phyloP scores from a whole-genome alignment of 1,284 basidiomycete genomes.

The Sanghuangporus sanghuang region DNA sequence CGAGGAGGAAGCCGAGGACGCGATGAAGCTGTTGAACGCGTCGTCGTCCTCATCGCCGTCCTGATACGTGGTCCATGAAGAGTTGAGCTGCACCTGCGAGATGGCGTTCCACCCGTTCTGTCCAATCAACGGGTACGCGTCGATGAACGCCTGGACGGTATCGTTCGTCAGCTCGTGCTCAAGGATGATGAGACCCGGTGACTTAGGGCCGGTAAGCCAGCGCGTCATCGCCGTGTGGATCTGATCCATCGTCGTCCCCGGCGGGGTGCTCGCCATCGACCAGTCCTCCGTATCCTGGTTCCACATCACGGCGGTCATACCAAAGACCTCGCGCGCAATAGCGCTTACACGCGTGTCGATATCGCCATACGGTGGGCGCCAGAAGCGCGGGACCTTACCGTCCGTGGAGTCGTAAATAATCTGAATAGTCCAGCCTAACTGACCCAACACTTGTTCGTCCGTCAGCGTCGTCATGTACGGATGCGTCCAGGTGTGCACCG shows the following conservation, averaged over 20 bases:
- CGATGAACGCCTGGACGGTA: conserved; percentile 66
- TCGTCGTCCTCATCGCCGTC: conserved; percentile 2
- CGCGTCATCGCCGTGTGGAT: conserved; percentile 44
- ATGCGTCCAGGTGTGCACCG: conserved; percentile 76
- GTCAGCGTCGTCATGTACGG: conserved; percentile 75
- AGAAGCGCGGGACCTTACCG: conserved; percentile 65
- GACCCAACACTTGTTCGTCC: conserved; percentile 66
- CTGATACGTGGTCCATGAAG: neutral
- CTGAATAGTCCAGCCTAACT: conserved; percentile 82
- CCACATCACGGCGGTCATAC: conserved; percentile 70
- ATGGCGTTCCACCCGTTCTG: conserved; percentile 61
- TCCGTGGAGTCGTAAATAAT: conserved; percentile 79
- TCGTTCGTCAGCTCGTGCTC: conserved; percentile 75
- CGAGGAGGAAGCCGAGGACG: neutral
- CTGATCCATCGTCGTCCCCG: conserved; percentile 34
- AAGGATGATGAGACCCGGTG: conserved; percentile 72
- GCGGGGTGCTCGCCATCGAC: conserved; percentile 40
- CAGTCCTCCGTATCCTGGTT: conserved; percentile 75
- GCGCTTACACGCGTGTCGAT: conserved; percentile 67
- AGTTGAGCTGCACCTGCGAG: conserved; percentile 36
- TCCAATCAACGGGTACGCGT: conserved; percentile 59
- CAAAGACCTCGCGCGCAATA: conserved; percentile 70
- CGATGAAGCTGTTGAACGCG: conserved; percentile 3
- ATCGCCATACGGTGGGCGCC: conserved; percentile 79
- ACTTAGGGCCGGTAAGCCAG: conserved; percentile 62